phyloP scores from a whole-genome alignment of 257 asterid species.

The Ajuga chamaepitys region DNA sequence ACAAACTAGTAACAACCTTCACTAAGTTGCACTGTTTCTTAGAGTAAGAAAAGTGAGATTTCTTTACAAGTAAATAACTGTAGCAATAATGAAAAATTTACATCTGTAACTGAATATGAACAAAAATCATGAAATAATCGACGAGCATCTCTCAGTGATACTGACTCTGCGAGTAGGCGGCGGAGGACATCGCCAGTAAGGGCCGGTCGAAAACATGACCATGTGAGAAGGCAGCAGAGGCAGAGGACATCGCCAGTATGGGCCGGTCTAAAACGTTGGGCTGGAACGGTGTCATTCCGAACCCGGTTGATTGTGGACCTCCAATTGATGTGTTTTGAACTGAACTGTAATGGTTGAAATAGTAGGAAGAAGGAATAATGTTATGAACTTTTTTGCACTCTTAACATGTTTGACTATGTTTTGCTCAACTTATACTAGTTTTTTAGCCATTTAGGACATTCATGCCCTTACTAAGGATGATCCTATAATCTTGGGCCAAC shows the following conservation, averaged over 20 bases:
- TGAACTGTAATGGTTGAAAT: constrained; percentile 38
- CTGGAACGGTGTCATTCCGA: constrained; percentile 51
- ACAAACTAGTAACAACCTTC: not conserved
- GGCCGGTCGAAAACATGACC: constrained; percentile 58
- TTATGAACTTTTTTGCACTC: not conserved
- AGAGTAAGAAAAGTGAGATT: not conserved
- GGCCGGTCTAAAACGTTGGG: constrained; percentile 57
- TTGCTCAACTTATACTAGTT: too few species aligned
- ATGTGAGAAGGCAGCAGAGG: too few species aligned
- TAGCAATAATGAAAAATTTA: not conserved
- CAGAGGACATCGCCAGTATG: constrained; percentile 52
- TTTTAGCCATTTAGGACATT: too few species aligned
- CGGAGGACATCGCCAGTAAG: constrained; percentile 52
- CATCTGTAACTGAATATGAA: constrained; percentile 11
- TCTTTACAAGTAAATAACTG: constrained; percentile 25
- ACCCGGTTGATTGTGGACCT: constrained; percentile 69
- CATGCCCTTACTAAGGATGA: too few species aligned
- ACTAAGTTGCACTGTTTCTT: not conserved
- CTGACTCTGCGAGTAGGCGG: constrained; percentile 51
- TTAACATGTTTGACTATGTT: not conserved
- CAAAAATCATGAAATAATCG: not conserved
- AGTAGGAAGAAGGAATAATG: not conserved
- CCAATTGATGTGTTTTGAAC: constrained; percentile 47
- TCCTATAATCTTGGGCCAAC: too few species aligned
- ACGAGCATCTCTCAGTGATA: constrained; percentile 36